These are phyloP conservation scores for Podospora australis DNA, from an alignment of 495 filamentous ascomycete genomes.

Conservation along the genomic window DNA sequence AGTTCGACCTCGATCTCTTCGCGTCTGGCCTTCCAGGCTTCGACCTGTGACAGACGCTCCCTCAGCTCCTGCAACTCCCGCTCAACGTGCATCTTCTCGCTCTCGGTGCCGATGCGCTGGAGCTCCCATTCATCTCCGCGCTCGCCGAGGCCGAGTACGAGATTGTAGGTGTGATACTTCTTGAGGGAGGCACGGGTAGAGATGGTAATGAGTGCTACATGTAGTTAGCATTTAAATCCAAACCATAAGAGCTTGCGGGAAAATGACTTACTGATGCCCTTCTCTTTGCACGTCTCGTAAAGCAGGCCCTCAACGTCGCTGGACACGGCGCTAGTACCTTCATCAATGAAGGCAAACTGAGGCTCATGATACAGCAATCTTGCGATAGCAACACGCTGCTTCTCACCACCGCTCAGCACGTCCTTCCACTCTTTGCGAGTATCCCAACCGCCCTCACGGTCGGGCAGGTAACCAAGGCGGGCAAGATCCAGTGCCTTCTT, in stretches of 20 bases:
- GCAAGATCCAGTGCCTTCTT: conserved; percentile 73
- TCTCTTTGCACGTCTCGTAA: conserved; percentile 86
- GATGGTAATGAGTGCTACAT: conserved; percentile 75
- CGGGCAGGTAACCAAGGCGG: conserved; percentile 77
- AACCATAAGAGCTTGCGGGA: background rate
- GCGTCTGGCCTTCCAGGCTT: conserved; percentile 71
- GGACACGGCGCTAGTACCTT: conserved; percentile 88
- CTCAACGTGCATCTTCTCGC: conserved; percentile 86
- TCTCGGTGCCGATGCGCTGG: conserved; percentile 84
- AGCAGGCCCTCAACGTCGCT: conserved; percentile 91
- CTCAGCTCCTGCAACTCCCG: conserved; percentile 78
- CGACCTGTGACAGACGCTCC: conserved; percentile 71
- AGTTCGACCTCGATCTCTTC: conserved; percentile 62
- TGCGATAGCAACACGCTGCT: conserved; percentile 89
- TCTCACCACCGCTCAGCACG: conserved; percentile 93
- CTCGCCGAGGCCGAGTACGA: conserved; percentile 70
- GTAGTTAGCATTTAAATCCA: conserved; percentile 20
- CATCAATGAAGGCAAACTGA: conserved; percentile 86
- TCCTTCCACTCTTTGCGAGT: conserved; percentile 98
- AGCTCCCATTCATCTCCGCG: conserved; percentile 71
- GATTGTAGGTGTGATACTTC: conserved; percentile 86
- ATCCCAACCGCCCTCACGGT: conserved; percentile 95
- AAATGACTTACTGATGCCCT: conserved; percentile 69
- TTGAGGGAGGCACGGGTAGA: conserved; percentile 88
- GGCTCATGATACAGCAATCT: conserved; percentile 92